Evolutionary conservation across 225 moss, liverwort and hornwort species (phyloP), one percentile per base, ranked within the genome.

Genomic region (Pleurozium schreberi): DNA sequence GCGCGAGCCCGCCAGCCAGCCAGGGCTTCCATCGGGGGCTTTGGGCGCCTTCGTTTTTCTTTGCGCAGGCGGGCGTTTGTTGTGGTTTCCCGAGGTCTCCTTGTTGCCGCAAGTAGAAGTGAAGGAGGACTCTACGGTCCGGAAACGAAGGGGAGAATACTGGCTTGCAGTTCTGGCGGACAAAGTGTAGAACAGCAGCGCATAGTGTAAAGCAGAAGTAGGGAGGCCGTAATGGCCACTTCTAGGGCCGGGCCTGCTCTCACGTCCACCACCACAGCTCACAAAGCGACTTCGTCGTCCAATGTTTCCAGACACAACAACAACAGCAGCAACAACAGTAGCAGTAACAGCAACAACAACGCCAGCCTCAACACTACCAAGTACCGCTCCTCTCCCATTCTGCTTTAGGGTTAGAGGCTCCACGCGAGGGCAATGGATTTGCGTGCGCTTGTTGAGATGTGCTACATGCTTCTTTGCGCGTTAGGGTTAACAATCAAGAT

Each of bases 201-300:
- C 61, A 73, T 43, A 75, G 89, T 64, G 85, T 67, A 62, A 77
- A 36, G 68, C 40, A 84, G 68, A 52, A 40, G 84, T 40, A 61
- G 63, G 89, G 88, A 84, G 92, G 89, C 92, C 90, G 88, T 91
- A 86, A 94, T 94, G 94, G 94, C 94, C 92, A 88, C 94, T 89
- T 92, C 94, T 87, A 93, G 94, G 93, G 91, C 92, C 91, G 94
- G 92, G 93, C 93, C 91, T 87, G 93, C 91, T 90, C 91, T 91
- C 83, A 92, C 88, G 87, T 87, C 87, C 71, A 50, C 66, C 71
- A 65, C 82, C 82, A 52, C 92, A 89, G 92, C 93, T 90, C 91
- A 90, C 80, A 93, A 92, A 91, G 90, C 86, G 49, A 88, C 91
- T 49, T 91, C 93, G 49, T 92, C 90, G 66, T 87, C 93, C 18